Evolutionary conservation across 2,329 filamentous ascomycete species (phyloP), one percentile per base, ranked within the genome.

Genomic region (Pleurostoma richardsiae): DNA sequence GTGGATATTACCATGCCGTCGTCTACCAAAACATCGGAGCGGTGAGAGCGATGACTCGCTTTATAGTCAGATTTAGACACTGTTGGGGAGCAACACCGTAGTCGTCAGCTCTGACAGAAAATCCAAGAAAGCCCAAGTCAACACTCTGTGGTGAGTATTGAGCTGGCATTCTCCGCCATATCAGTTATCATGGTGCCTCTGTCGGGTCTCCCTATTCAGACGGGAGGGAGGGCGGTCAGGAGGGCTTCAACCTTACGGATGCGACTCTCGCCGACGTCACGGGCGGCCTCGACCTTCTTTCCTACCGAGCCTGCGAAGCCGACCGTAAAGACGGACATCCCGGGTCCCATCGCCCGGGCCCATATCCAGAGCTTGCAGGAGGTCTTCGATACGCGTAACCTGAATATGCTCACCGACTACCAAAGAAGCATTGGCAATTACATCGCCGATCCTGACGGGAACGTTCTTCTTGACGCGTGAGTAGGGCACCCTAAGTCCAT

Each of bases 341-440:
- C 82, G 2, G 81, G 82, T 0, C 80, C 80, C 3, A 72, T 79
- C 62, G 79, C 75, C 66, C 70, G 75, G 64, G 70, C 74, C 52
- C 79, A 76, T 4, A 75, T 80, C 50, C 69, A 74, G 48, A 70
- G 79, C 52, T 68, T 85, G 45, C 67, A 80, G 60, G 71, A 75
- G 56, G 78, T 84, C 43, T 85, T 83, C 55, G 81, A 85, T 59
- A 82, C 78, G 3, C 70, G 80, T 52, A 82, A 77, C 61, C 66
- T 84, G 68, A 85, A 85, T 64, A 77, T 80, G 74, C 65, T 80
- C 54, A 68, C 71, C 38, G 73, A 80, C 59, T 80, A 78, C 62
- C 61, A 68, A 51, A 69, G 72, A 56, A 77, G 72, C 45, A 65
- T 71, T 55, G 81, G 81, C 54, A 85, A 85, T 66, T 85, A 85